These are phyloP conservation scores for Groenewaldozyma auringiensis DNA, from an alignment of 1,139 yeast species.

Conservation along the genomic window DNA sequence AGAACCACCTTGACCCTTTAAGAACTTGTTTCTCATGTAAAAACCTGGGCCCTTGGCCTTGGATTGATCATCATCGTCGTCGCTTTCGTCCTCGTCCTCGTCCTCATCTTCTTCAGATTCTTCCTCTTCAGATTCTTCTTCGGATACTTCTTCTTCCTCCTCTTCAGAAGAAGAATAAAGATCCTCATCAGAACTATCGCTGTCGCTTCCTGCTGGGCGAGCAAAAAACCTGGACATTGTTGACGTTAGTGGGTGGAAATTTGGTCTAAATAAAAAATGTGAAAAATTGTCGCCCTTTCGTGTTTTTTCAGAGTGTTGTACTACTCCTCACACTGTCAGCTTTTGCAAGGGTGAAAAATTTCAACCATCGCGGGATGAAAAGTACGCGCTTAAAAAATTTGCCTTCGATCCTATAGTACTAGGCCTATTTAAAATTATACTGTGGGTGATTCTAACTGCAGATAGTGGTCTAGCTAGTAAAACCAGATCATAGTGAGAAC, in stretches of 20 bases:
- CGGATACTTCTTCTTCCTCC: constrained; percentile 23
- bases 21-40: constrained; percentile 49
- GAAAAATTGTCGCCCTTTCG: too few relatives aligned
- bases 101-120: constrained; percentile 21
- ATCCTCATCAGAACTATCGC: constrained; percentile 70
- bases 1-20: constrained; percentile 36
- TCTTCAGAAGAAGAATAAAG: constrained; percentile 66
- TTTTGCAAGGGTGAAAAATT: too few relatives aligned
- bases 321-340: too few relatives aligned
- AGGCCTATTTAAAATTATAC: too few relatives aligned
- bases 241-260: constrained; percentile 3
- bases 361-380: neutral
- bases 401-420: too few relatives aligned
- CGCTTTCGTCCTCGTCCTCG: constrained; percentile 31
- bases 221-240: constrained; percentile 73
- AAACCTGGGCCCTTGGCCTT: constrained; percentile 48
- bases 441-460: too few relatives aligned
- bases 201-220: constrained; percentile 40
- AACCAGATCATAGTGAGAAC: too few relatives aligned
- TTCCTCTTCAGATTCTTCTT: constrained; percentile 25
- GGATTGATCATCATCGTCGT: constrained; percentile 38
- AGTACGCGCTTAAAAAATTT: neutral
- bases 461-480: neutral
- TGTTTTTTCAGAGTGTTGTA: too few relatives aligned
- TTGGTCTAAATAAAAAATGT: too few relatives aligned